Base-by-base conservation (phyloP, 2,329 filamentous ascomycete species). In the Colletotrichum abscissum region DNA sequence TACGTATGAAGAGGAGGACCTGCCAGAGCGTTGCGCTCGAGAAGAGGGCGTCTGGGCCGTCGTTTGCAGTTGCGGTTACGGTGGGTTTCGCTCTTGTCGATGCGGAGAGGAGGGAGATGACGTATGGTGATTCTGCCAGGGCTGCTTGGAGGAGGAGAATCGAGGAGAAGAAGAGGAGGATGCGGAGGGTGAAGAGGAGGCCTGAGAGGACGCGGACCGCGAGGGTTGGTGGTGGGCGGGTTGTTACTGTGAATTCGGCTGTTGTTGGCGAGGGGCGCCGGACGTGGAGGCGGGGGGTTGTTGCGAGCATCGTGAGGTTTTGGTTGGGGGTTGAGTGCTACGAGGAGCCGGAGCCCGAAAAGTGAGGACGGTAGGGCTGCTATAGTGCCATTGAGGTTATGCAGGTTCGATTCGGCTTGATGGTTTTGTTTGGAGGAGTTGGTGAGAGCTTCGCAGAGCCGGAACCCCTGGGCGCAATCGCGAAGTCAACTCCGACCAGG, bases 161-260 rank as follows among this genome's bases (percentile, higher is more conserved):
- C 42, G 82, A 80, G 69, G 88, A 80, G 75, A 86, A 76, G 70
- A 83, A 74, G 54, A 87, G 76, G 24, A 83, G 75, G 35, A 88
- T 72, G 42, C 88, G 86, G 38, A 85, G 63, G 69, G 86, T 77
- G 72, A 86, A 78, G 49, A 88, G 82, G 57, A 87, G 75, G 57
- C 81, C 73, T 63, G 87, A 81, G 24, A 88, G 79, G 42, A 88
- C 75, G 54, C 85, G 87, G 7, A 88, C 82, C 2, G 87, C 78
- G 19, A 88, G 73, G 0, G 88, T 88, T 4, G 84, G 80, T 0
- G 85, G 83, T 1, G 93, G 91, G 57, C 91, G 90, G 71, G 95
- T 98, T 46, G 95, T 97, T 69, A 98, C 94, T 35, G 93, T 97
- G 87, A 96, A 98, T 76, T 94, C 93, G 80, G 94, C 92, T n/a